Evolutionary conservation across 1,284 basidiomycete genomes (phyloP).

Genomic region (Malassezia pachydermatis): DNA sequence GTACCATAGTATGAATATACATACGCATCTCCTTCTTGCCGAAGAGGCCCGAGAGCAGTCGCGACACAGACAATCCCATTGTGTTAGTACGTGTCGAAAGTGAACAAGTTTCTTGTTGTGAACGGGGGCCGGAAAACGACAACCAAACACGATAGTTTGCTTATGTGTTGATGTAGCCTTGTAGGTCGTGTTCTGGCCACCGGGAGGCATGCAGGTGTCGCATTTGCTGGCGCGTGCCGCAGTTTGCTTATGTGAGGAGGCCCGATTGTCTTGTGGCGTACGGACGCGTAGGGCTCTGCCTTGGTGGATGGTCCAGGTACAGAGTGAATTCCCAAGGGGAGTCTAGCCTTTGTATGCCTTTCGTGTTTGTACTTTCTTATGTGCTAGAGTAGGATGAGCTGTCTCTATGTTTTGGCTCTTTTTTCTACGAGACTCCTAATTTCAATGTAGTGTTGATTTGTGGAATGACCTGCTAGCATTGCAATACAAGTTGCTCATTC

Average conservation of each 20-base stretch:
- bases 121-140: conserved; percentile 13
- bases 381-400: too few species aligned
- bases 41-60: conserved; percentile 47
- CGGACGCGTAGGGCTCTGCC: too few species aligned
- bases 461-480: too few species aligned
- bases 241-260: conserved; percentile 15
- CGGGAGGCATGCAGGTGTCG: neutral
- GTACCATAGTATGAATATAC: conserved; percentile 5
- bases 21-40: conserved; percentile 48
- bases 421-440: too few species aligned
- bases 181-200: neutral
- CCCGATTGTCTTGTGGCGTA: too few species aligned
- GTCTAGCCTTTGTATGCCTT: too few species aligned
- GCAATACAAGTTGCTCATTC: too few species aligned
- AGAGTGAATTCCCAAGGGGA: too few species aligned
- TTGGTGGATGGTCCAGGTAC: too few species aligned
- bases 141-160: neutral
- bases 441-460: too few species aligned
- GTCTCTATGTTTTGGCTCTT: too few species aligned
- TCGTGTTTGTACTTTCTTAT: too few species aligned
- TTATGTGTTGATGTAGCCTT: conserved; percentile 6
- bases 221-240: conserved; percentile 18
- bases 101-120: neutral
- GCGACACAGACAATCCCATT: conserved; percentile 47
- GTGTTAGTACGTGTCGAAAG: conserved; percentile 11